Percentiles rank a stretch among this genome's conserved stretches.
Evolutionary conservation across 257 asterid genomes (phyloP).

Genomic region (Handroanthus guayacan): DNA sequence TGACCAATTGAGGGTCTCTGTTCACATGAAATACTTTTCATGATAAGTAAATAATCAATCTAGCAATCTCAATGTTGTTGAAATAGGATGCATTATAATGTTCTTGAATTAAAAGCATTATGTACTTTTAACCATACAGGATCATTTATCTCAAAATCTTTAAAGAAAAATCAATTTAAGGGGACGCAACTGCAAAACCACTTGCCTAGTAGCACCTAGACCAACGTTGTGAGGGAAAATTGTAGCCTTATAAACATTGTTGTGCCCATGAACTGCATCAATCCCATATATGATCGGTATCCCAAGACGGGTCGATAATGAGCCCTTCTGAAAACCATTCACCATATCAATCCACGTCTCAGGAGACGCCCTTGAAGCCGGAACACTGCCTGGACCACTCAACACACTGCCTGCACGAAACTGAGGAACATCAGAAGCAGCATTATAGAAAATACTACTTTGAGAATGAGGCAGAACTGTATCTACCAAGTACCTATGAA

Average conservation of each 20-base stretch:
- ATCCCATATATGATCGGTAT: conserved; percentile 62
- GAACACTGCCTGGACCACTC: conserved; percentile 79
- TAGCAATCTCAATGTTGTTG: background rate
- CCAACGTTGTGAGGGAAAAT: conserved; percentile 46
- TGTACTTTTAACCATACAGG: background rate
- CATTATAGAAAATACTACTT: background rate
- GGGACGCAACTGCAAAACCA: background rate
- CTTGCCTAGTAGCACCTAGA: conserved; percentile 39
- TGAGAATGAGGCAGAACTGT: background rate
- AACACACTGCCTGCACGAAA: conserved; percentile 61
- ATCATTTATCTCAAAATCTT: background rate
- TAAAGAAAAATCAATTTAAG: background rate
- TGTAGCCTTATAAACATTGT: conserved; percentile 37
- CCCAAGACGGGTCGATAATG: conserved; percentile 54
- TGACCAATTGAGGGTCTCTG: conserved; percentile 67
- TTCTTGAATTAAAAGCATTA: no score
- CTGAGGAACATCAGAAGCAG: no score
- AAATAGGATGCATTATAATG: no score
- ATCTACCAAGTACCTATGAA: conserved; percentile 44
- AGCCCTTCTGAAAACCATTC: conserved; percentile 48
- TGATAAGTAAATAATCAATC: background rate
- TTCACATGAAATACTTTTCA: no score
- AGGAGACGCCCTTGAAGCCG: conserved; percentile 48
- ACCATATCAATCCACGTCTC: conserved; percentile 59
- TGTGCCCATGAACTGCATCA: conserved; percentile 63